phyloP scores from a whole-genome alignment of 768 basidiomycete genomes.

The Leucocoprinus sp. region DNA sequence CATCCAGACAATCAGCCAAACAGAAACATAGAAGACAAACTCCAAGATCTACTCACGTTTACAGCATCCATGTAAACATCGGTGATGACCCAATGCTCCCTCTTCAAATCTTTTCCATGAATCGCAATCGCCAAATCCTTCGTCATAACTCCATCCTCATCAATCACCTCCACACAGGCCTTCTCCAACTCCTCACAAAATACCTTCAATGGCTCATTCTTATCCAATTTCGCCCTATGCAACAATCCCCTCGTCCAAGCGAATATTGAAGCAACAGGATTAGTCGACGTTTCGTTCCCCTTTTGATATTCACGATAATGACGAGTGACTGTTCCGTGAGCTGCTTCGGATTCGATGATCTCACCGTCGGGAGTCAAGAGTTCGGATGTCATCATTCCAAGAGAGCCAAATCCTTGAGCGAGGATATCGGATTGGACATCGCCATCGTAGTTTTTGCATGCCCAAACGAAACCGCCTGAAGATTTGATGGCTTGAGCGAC shows the following conservation, averaged over 20 bases:
- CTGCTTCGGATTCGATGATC: constrained; percentile 92
- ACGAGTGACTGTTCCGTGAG: constrained; percentile 92
- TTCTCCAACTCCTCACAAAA: constrained; percentile 81
- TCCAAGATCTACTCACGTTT: constrained; percentile 45
- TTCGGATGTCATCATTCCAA: constrained; percentile 99
- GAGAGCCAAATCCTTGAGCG: constrained; percentile 92
- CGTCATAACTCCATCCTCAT: constrained; percentile 88
- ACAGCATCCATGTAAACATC: constrained; percentile 91
- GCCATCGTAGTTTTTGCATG: constrained; percentile 74
- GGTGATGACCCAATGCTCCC: constrained; percentile 96
- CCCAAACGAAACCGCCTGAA: constrained; percentile 83
- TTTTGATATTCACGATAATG: constrained; percentile 98
- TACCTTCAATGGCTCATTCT: constrained; percentile 58
- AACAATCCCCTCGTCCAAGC: constrained; percentile 96
- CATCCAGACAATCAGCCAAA: constrained; percentile 7
- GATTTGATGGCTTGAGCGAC: constrained; percentile 98
- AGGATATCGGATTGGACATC: constrained; percentile 90
- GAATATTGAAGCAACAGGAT: constrained; percentile 97
- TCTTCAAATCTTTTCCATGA: constrained; percentile 83
- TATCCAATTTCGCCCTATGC: constrained; percentile 89
- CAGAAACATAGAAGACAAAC: not conserved
- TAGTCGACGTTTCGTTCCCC: constrained; percentile 95
- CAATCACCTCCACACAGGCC: constrained; percentile 87
- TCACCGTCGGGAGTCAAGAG: constrained; percentile 91
- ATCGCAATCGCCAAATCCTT: constrained; percentile 95